Conservation (phyloP, 352 stramenopile species). For the Phytophthora meadii region DNA sequence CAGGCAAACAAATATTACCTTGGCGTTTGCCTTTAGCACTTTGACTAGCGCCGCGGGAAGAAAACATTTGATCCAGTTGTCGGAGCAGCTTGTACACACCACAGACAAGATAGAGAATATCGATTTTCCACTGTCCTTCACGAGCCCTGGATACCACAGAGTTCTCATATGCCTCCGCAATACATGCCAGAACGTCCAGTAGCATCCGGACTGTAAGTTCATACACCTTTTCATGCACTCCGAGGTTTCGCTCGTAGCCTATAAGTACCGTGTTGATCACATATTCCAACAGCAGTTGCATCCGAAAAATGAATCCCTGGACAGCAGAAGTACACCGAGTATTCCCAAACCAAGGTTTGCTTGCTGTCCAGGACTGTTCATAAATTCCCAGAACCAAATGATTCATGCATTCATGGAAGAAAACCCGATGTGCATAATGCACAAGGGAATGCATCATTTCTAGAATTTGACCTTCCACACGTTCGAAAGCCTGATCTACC, state of each 20-base stretch:
- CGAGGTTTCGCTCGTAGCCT: constrained; percentile 58
- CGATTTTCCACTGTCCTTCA: constrained; percentile 71
- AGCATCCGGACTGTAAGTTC: constrained; percentile 58
- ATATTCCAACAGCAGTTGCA: constrained; percentile 58
- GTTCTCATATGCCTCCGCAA: constrained; percentile 55
- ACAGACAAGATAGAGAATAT: constrained; percentile 73
- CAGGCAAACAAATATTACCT: constrained; percentile 16
- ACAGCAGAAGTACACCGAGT: constrained; percentile 64
- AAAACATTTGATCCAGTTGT: constrained; percentile 64
- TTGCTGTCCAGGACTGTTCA: constrained; percentile 60
- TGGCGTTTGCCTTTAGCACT: constrained; percentile 43
- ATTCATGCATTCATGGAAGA: constrained; percentile 68
- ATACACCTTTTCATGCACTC: constrained; percentile 73
- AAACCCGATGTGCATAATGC: constrained; percentile 58
- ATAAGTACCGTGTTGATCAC: constrained; percentile 45
- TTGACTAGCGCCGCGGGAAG: constrained; percentile 24
- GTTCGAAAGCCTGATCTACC: constrained; percentile 68
- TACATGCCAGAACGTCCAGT: constrained; percentile 52
- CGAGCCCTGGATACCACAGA: constrained; percentile 56
- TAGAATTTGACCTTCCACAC: constrained; percentile 59
- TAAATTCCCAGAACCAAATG: constrained; percentile 58
- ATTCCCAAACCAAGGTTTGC: constrained; percentile 71
- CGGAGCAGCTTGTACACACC: constrained; percentile 59
- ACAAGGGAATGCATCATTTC: constrained; percentile 61
- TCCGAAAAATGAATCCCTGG: constrained; percentile 59